These are phyloP conservation scores for Ceratorhiza oryzae-sativae DNA, from an alignment of 1,284 basidiomycete genomes.

Conservation along the genomic window DNA sequence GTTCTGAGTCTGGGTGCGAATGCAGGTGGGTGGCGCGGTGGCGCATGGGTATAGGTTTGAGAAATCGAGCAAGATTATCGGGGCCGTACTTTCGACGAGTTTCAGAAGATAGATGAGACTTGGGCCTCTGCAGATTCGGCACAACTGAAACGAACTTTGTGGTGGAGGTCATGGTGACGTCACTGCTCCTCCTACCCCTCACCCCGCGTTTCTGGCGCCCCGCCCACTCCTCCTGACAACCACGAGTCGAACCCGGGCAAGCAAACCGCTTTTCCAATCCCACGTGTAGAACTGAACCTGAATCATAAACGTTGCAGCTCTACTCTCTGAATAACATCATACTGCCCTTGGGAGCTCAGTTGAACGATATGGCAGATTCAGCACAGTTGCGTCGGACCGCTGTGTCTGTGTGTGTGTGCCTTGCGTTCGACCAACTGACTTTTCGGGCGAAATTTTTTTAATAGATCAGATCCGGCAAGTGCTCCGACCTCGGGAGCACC, in stretches of 20 bases:
- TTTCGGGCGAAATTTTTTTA: background rate
- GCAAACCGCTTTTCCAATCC: background rate
- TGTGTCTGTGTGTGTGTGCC: background rate
- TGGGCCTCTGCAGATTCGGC: background rate
- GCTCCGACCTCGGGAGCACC: background rate
- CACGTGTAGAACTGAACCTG: background rate
- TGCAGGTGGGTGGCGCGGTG: background rate
- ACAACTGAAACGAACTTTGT: background rate
- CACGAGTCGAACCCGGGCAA: background rate
- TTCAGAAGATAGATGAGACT: background rate
- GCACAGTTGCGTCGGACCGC: constrained; percentile 14
- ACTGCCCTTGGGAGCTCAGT: background rate
- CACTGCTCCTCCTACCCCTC: background rate
- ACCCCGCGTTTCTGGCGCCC: background rate
- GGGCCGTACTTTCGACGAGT: background rate
- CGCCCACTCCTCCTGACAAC: background rate
- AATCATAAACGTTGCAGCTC: background rate
- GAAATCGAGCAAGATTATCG: background rate
- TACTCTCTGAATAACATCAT: background rate
- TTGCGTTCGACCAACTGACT: background rate
- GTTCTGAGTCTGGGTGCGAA: background rate
- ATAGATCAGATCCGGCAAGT: constrained; percentile 5
- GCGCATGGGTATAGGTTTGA: background rate
- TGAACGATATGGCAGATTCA: constrained; percentile 28
- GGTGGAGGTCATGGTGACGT: constrained; percentile 8